Evolutionary conservation across 805 yeast species (phyloP), one percentile per base, ranked within the genome.

Genomic region (Candida peoriensis): DNA sequence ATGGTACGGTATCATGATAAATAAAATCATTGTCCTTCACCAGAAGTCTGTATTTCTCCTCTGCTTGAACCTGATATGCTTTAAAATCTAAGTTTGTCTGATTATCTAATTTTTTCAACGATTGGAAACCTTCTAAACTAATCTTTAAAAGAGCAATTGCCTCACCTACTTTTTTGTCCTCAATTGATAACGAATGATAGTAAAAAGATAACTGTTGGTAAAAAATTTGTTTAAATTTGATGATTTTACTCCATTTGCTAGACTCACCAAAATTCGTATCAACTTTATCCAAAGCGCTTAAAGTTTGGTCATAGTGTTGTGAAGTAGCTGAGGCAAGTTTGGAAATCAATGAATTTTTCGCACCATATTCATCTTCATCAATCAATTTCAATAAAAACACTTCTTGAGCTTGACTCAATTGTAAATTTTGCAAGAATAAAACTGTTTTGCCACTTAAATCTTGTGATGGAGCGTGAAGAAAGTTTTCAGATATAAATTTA

Each of bases 381-480:
- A 64, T 26, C 24, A 86, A 74, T 44, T 76, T 81, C 49, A 79
- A 55, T 3, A 81, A 60, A 54, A 90, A 89, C 6, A 82, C 71
- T 46, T 93, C 96, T 54, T 89, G 96, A 3, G 93, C 86, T 56
- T 90, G 96, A 0, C 94, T 93, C 36, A 87, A 63, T 75, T 81
- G 76, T 36, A 89, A 56, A 43, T 70, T 71, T 12, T 69, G 55
- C 33, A 90, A 66, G 23, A 85, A 79, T 27, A 69, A 68, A 8
- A 85, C 74, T 1, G 86, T 77, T 16, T 80, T 75, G 22, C 81
- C 82, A 40, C 72, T 66, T 32, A 89, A 62, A 57, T 90, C 98
- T 5, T 70, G 64, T 4, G 88, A 76, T 1, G 97, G 96, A 0
- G 96, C 90, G 58, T 89, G 93, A 30, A 88, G 61, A 58, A 90